These are phyloP conservation scores for Ustulina deusta DNA, from an alignment of 2,329 filamentous ascomycete genomes.

Conservation along the genomic window DNA sequence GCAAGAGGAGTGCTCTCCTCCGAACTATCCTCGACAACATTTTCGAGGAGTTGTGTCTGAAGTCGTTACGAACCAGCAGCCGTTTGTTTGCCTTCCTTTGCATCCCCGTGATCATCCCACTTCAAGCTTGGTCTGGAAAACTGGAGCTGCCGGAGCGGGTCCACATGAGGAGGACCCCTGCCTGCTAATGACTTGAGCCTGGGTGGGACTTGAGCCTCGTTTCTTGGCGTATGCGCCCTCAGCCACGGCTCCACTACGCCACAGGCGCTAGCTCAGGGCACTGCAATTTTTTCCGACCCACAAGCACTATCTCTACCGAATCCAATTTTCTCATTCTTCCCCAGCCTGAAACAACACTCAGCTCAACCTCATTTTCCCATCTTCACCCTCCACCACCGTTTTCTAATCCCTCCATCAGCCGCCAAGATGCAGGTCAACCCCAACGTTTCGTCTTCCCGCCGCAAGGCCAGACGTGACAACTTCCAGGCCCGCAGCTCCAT, in stretches of 20 bases:
- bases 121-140: constrained; percentile 22
- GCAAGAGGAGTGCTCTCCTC: constrained; percentile 47
- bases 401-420: constrained; percentile 38
- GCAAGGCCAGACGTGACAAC: constrained; percentile 99
- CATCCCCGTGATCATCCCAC: constrained; percentile 40
- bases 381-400: constrained; percentile 16
- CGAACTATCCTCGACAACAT: constrained; percentile 54
- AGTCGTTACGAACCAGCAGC: constrained; percentile 16
- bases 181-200: neutral
- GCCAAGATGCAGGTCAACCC: constrained; percentile 52
- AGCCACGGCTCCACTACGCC: constrained; percentile 21
- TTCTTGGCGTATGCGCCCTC: neutral
- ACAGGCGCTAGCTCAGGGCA: constrained; percentile 44
- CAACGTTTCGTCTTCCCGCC: constrained; percentile 67
- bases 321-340: constrained; percentile 38
- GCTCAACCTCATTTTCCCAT: constrained; percentile 23
- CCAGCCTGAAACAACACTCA: constrained; percentile 32
- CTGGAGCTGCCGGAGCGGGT: constrained; percentile 23
- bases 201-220: neutral
- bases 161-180: constrained; percentile 11
- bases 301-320: constrained; percentile 34
- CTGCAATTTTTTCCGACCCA: constrained; percentile 39
- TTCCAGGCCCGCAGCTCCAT: constrained; percentile 94
- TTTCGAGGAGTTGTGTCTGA: constrained; percentile 21
- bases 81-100: constrained; percentile 20